Base-by-base conservation (phyloP, 306 rosid genomes). In the Cicer bijugum region DNA sequence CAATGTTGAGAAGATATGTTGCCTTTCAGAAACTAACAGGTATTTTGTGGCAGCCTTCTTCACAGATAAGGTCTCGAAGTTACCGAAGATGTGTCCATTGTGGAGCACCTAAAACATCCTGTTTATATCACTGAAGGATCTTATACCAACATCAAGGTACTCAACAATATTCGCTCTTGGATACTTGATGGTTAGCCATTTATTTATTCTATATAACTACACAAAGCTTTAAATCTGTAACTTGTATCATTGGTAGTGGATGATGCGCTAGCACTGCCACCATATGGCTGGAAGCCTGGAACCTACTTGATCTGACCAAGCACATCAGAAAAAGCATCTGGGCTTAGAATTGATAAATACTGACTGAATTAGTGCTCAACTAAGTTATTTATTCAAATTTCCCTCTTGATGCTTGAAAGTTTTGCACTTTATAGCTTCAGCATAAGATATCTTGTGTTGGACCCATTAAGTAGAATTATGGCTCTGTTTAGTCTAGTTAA, bases 81-180 rank as follows among this genome's bases (percentile, higher is more conserved):
- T 77, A 91, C 99, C 0, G 97, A 94, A 48, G 99, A 94, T 7
- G 99, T 94, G 20, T 94, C 99, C 57, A 94, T 94, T 4, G 95
- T 94, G 1, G 97, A 94, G 85, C 85, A 91, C 85, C 90, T 91
- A 43, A 76, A 84, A 69, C 95, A 89, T 78, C 96, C 97, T 12
- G 97, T 94, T 68, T 90, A 77, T 55, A 87, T 94, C 48, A 89
- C 96, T 1, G 88, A 89, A 86, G 99, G 99, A 78, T 89, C 95
- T 75, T 94, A 94, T 80, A 91, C 97, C 83, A 94, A 94, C 84
- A 89, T 94, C 76, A 91, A 94, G 99, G 99, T 91, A 86, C 38
- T 66, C 58, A 67, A 73, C 6, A 47, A 17, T 43, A 28, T 51
- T 76, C 51, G 74, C 43, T 40, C 40, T 23, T 79, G 59, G 55